Conservation (phyloP, 306 rosid species). For the Ammopiptanthus mongolicus region DNA sequence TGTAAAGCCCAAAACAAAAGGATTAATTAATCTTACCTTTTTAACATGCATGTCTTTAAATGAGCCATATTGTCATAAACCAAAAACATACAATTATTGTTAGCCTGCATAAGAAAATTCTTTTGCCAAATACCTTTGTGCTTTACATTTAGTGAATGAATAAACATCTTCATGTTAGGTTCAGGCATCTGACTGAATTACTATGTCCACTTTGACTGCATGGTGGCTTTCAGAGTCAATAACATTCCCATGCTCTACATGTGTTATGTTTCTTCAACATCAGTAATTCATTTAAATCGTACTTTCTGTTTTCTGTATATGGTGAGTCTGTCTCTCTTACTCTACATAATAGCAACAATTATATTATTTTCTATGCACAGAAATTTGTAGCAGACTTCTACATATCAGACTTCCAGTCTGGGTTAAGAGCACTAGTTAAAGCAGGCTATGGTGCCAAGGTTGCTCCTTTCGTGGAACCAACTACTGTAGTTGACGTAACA, state of each 20-base stretch:
- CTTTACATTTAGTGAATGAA: neutral
- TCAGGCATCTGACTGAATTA: slow-evolving; percentile 3
- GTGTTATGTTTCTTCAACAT: neutral
- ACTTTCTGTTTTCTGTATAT: neutral
- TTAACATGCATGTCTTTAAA: neutral
- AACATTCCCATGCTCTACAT: neutral
- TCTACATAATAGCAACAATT: neutral
- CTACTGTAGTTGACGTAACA: slow-evolving; percentile 65
- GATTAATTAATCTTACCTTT: neutral
- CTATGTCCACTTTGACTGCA: neutral
- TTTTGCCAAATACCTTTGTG: neutral
- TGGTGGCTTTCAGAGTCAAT: neutral
- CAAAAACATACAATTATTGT: neutral
- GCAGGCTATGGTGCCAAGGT: slow-evolving; percentile 95
- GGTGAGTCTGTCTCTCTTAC: neutral
- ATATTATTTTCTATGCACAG: slow-evolving; percentile 46
- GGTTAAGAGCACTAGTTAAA: slow-evolving; percentile 92
- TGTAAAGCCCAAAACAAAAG: neutral
- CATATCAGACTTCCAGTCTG: slow-evolving; percentile 92
- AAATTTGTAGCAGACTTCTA: slow-evolving; percentile 85
- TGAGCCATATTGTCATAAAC: neutral
- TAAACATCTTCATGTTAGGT: neutral
- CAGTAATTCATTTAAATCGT: neutral
- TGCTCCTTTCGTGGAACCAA: slow-evolving; percentile 81
- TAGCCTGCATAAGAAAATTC: neutral